Conservation (phyloP, 2,329 filamentous ascomycete genomes). For the Lachnellula hyalina region DNA sequence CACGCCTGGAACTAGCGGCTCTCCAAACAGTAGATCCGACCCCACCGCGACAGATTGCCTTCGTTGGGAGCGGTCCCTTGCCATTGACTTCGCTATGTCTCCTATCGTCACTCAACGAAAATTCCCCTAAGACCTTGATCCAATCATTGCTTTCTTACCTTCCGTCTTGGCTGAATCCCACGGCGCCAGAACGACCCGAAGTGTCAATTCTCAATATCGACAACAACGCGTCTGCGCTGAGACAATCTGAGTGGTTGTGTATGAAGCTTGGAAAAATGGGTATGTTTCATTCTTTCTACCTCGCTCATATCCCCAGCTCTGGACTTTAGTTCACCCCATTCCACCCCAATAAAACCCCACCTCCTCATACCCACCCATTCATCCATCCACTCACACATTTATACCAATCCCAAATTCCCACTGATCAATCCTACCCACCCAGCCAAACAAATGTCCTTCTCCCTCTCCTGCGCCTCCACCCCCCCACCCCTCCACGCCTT, state of each 20-base stretch:
- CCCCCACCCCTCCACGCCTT: constrained; percentile 17
- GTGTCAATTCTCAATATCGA: constrained; percentile 39
- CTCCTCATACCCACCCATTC: background rate
- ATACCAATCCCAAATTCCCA: too few species aligned
- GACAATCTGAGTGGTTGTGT: constrained; percentile 30
- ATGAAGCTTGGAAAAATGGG: constrained; percentile 28
- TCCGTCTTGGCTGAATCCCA: background rate
- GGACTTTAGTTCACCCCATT: background rate
- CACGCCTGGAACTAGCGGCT: constrained; percentile 40
- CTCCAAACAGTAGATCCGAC: constrained; percentile 33
- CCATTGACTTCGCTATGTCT: constrained; percentile 45
- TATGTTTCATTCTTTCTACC: constrained; percentile 38
- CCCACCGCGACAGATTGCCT: constrained; percentile 36
- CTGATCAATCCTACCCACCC: background rate
- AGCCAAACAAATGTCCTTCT: background rate
- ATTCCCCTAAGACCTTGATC: background rate
- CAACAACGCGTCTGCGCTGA: constrained; percentile 33
- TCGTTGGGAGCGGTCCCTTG: constrained; percentile 46
- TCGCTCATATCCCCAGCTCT: constrained; percentile 13
- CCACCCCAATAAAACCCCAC: too few species aligned
- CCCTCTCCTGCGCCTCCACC: background rate
- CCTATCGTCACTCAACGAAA: constrained; percentile 27
- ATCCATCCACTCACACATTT: too few species aligned
- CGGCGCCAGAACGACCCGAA: background rate
- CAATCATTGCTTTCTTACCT: background rate